A percentile compares a stretch with the other conserved stretches of the same genome.
These are phyloP conservation scores for Aspergillus carbonarius DNA, from an alignment of 2,329 filamentous ascomycete species.

Conservation along the genomic window DNA sequence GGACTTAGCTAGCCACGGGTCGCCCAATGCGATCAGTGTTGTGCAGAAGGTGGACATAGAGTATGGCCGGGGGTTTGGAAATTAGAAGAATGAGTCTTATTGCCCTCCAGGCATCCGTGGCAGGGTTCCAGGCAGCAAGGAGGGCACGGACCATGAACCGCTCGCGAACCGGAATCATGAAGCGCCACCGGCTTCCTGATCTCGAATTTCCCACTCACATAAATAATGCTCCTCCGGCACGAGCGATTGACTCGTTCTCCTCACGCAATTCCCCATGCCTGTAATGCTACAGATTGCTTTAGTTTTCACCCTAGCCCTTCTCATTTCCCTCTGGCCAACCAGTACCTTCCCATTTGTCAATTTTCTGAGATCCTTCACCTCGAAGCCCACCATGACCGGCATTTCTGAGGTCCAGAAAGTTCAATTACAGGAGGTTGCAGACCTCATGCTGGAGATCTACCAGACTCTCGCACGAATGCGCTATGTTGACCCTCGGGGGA, in stretches of 20 bases:
- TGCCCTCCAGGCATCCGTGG: background rate
- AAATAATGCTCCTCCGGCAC: too few relatives aligned
- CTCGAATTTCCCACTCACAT: background rate
- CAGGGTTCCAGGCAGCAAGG: background rate
- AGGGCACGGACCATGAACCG: background rate
- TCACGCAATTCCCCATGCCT: background rate
- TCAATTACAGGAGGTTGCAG: constrained; percentile 27
- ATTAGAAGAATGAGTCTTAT: too few relatives aligned
- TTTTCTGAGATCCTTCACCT: background rate
- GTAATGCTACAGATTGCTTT: background rate
- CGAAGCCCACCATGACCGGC: background rate
- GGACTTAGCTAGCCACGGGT: background rate
- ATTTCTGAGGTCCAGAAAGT: background rate
- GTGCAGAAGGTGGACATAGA: background rate
- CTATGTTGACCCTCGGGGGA: constrained; percentile 19
- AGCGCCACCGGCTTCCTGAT: background rate
- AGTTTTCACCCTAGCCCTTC: background rate
- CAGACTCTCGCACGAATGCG: constrained; percentile 28
- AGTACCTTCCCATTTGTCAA: background rate
- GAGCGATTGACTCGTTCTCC: too few relatives aligned
- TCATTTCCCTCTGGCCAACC: background rate
- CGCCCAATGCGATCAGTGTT: background rate
- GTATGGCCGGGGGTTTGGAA: background rate
- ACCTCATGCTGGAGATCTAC: constrained; percentile 30
- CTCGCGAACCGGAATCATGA: background rate